phyloP scores from a whole-genome alignment of 2,329 filamentous ascomycete species.

The Aureobasidium melanogenum region DNA sequence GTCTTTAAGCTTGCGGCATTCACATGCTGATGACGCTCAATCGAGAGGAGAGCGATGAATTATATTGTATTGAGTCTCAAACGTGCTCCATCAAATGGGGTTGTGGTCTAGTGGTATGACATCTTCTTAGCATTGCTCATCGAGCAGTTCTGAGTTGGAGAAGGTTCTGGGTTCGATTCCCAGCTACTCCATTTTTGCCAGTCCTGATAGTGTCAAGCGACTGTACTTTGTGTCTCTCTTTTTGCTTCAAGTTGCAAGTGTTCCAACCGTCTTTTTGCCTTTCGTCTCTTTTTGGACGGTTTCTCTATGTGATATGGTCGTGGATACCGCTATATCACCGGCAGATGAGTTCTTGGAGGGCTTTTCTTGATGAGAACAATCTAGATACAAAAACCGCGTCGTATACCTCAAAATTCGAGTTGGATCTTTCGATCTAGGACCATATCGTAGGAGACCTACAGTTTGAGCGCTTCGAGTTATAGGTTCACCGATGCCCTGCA shows the following conservation, averaged over 20 bases:
- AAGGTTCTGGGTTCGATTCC: constrained; percentile 11
- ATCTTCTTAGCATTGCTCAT: constrained; percentile 8
- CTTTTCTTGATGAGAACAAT: neutral
- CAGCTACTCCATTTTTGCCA: constrained; percentile 1
- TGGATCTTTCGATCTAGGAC: too few species aligned
- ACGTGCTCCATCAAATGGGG: neutral
- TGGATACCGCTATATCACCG: too few species aligned
- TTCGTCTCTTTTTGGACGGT: too few species aligned
- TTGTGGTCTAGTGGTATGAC: constrained; percentile 11
- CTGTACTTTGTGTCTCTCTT: neutral
- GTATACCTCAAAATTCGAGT: neutral
- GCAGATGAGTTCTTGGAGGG: accelerated
- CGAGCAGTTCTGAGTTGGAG: constrained; percentile 1
- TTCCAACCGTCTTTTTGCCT: too few species aligned
- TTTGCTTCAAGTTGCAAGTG: too few species aligned
- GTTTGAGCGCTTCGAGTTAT: neutral
- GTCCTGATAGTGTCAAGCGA: too few species aligned
- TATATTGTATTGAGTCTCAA: neutral
- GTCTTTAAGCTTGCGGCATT: neutral
- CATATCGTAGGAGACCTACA: neutral
- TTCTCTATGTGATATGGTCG: too few species aligned
- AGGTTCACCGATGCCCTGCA: neutral
- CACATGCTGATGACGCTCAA: neutral
- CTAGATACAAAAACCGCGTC: neutral
- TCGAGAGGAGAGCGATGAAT: too few species aligned